Evolutionary conservation across 306 rosid species (phyloP).

Genomic region (Sechiopsis laciniata): DNA sequence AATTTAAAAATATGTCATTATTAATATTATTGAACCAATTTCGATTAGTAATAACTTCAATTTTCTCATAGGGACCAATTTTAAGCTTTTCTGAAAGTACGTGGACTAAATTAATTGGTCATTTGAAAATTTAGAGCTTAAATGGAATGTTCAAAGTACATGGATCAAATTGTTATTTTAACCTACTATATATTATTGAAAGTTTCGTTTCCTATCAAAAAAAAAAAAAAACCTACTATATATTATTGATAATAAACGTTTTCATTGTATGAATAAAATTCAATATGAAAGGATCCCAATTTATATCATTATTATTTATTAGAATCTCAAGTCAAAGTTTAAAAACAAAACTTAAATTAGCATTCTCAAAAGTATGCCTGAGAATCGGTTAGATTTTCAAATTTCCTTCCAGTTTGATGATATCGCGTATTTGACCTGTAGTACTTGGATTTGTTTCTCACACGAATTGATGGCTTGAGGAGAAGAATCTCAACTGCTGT

Average conservation of each 20-base stretch:
- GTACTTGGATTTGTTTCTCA: slow-evolving; percentile 83
- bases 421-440: slow-evolving; percentile 28
- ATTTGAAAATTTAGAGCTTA: no score
- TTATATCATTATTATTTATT: not conserved
- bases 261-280: not conserved
- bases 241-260: not conserved
- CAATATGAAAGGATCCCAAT: not conserved
- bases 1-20: no score
- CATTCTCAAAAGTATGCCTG: not conserved
- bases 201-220: no score
- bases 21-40: no score
- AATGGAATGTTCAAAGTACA: no score
- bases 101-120: no score
- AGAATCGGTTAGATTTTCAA: not conserved
- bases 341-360: not conserved
- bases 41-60: no score
- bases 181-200: not conserved
- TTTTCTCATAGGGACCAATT: no score
- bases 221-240: no score
- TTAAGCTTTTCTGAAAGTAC: no score
- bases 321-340: not conserved
- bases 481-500: slow-evolving; percentile 50
- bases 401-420: not conserved
- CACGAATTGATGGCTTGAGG: slow-evolving; percentile 85
- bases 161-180: no score